phyloP scores from a whole-genome alignment of 2,329 filamentous ascomycete genomes.

The Penicillium digitatum region DNA sequence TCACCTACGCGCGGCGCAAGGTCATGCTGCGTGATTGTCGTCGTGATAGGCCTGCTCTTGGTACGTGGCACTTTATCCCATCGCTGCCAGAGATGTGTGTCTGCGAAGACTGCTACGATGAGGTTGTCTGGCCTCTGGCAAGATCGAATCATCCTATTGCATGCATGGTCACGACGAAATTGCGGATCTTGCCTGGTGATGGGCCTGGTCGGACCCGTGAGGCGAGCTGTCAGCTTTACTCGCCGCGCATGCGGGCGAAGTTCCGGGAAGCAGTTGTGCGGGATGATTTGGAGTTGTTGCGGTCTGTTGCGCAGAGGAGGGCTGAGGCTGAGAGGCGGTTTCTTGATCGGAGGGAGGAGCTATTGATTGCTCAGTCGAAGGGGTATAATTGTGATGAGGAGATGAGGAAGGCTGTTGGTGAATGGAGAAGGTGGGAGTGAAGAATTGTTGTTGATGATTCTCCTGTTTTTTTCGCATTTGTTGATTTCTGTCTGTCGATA shows the following conservation, averaged over 20 bases:
- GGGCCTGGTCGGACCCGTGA: constrained; percentile 30
- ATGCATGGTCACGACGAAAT: constrained; percentile 60
- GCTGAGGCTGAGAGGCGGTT: constrained; percentile 58
- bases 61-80: constrained; percentile 75
- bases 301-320: constrained; percentile 56
- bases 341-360: constrained; percentile 52
- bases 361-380: constrained; percentile 56
- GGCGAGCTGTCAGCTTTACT: constrained; percentile 73
- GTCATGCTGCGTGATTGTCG: constrained; percentile 60
- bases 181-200: constrained; percentile 56
- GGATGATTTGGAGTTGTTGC: constrained; percentile 65
- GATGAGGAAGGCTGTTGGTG: constrained; percentile 47
- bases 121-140: constrained; percentile 68
- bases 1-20: constrained; percentile 60
- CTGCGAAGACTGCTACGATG: constrained; percentile 81
- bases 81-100: constrained; percentile 73
- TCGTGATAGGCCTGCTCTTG: constrained; percentile 58
- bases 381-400: constrained; percentile 52
- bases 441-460: neutral
- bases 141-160: constrained; percentile 55
- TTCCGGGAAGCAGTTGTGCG: constrained; percentile 64
- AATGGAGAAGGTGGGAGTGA: constrained; percentile 54
- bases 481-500: neutral
- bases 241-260: constrained; percentile 68
- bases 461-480: neutral